phyloP scores from a whole-genome alignment of 2,329 filamentous ascomycete genomes.

The Exophiala spinifera region DNA sequence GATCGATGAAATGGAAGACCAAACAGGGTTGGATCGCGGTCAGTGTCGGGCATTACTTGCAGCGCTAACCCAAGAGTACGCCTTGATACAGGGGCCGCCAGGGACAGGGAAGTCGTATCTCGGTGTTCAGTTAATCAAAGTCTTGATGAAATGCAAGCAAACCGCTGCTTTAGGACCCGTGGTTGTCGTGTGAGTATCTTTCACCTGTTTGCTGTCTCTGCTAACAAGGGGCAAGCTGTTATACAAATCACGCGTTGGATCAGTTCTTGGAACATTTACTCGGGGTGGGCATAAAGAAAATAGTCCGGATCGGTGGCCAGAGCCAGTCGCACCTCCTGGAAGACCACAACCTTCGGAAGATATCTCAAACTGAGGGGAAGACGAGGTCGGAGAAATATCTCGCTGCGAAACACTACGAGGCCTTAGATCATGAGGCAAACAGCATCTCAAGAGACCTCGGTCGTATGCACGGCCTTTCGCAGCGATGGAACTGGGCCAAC shows the following conservation, averaged over 20 bases:
- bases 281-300: slow-evolving; percentile 37
- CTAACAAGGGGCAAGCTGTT: slow-evolving; percentile 32
- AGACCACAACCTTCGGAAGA: slow-evolving; percentile 46
- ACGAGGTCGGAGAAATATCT: slow-evolving; percentile 34
- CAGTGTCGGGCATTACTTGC: slow-evolving; percentile 3
- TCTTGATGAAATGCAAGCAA: slow-evolving; percentile 54
- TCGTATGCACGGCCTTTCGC: too few relatives aligned
- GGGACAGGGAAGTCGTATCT: slow-evolving; percentile 32
- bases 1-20: neutral
- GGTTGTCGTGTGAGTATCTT: too few relatives aligned
- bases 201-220: too few relatives aligned
- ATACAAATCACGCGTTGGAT: slow-evolving; percentile 55
- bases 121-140: slow-evolving; percentile 32
- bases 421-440: slow-evolving; percentile 29
- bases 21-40: neutral
- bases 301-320: slow-evolving; percentile 61
- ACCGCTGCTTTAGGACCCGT: slow-evolving; percentile 47
- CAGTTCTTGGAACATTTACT: slow-evolving; percentile 61
- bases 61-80: neutral
- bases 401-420: slow-evolving; percentile 27
- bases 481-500: too few relatives aligned
- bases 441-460: too few relatives aligned
- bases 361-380: slow-evolving; percentile 28
- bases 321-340: slow-evolving; percentile 55
- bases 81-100: slow-evolving; percentile 32